Conservation (phyloP, 805 yeast genomes). For the Saccharomyces eubayanus region DNA sequence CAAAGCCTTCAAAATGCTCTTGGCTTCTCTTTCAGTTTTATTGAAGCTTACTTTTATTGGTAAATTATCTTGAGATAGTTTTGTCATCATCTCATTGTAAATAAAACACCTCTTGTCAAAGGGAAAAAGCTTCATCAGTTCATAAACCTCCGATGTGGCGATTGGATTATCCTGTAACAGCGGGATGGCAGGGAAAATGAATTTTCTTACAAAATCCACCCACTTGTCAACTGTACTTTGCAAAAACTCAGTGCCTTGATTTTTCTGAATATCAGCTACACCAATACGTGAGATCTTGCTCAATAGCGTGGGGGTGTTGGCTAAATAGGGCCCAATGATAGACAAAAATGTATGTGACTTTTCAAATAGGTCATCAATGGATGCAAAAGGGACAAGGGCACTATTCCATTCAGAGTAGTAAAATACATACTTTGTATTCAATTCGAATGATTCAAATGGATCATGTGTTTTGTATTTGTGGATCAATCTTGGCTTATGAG, state of each 20-base stretch:
- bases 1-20: constrained; percentile 66
- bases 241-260: constrained; percentile 3
- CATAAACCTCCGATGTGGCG: constrained; percentile 51
- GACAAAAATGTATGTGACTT: constrained; percentile 42
- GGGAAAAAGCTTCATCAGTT: constrained; percentile 45
- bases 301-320: constrained; percentile 41
- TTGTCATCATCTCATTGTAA: constrained; percentile 68
- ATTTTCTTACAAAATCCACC: constrained; percentile 57
- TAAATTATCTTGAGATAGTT: constrained; percentile 46
- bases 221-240: constrained; percentile 31
- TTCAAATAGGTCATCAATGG: constrained; percentile 39
- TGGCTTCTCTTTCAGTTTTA: constrained; percentile 70
- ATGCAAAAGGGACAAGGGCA: constrained; percentile 32
- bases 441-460: constrained; percentile 8
- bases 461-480: constrained; percentile 9
- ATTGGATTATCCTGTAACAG: constrained; percentile 49
- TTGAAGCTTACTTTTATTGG: constrained; percentile 51
- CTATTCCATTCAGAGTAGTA: constrained; percentile 46
- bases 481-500: constrained; percentile 14
- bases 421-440: constrained; percentile 22
- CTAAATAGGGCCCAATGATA: constrained; percentile 48
- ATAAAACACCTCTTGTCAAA: constrained; percentile 61
- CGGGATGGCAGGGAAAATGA: constrained; percentile 54
- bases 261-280: constrained; percentile 28
- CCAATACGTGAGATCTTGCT: constrained; percentile 58